Evolutionary conservation across 352 stramenopile genomes (phyloP), one percentile per base, ranked within the genome.

Genomic region (Phytophthora nicotianae): DNA sequence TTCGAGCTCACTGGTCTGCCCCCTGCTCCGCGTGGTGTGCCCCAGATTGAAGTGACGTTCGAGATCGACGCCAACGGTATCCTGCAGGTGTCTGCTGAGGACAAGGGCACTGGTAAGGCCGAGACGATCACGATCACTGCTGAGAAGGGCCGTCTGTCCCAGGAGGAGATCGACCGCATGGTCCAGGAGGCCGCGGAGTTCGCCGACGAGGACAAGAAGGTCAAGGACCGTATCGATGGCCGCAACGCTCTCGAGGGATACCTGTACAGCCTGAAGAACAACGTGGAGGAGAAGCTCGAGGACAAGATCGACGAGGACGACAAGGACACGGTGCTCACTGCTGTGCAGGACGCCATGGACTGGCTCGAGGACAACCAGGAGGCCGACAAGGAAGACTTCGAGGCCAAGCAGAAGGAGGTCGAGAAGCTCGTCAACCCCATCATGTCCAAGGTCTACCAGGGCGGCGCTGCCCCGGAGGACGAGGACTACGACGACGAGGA

Each of bases 121-220:
- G 77, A 92, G 68, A 98, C 98, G 84, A 99, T 99, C 73, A 99
- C 97, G 68, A 99, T 99, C 74, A 99, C 97, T 45, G 93, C 95
- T 27, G 97, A 99, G 70, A 99, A 99, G 87, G 97, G 97, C 55
- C 95, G 98, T 83, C 83, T 99, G 46, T 98, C 89, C 26, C 85
- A 99, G 66, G 98, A 99, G 52, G 98, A 99, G 72, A 99, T 99
- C 71, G 93, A 99, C 65, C 90, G 97, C 64, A 99, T 99, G 98
- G 97, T 99, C 24, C 75, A 89, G 58, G 97, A 99, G 74, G 98
- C 97, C 23, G 97, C 99, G 47, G 84, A 99, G 80, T 99, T 97
- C 76, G 97, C 96, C n/a, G 97, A 99, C 48, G 95, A 99, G 73
- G 98, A 99, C 80, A 98, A 98, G 79, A 93, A 94, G 65, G 86